These are phyloP conservation scores for Persicaria maculosa DNA, from an alignment of 148 eudicot species.

Conservation along the genomic window DNA sequence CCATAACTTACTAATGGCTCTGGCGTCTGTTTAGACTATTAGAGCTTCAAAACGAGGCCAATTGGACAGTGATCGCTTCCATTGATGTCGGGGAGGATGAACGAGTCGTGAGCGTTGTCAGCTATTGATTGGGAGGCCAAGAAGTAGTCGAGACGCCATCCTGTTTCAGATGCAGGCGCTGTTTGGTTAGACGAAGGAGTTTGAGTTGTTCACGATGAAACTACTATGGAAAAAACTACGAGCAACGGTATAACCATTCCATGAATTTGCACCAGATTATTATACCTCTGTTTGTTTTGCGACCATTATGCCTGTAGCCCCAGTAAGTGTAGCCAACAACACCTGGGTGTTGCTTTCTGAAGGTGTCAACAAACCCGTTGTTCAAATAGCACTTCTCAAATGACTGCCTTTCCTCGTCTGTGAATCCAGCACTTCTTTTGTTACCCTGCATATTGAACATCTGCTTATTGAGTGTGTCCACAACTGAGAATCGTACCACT, in stretches of 20 bases:
- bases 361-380: conserved; percentile 83
- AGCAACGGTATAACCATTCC: background rate
- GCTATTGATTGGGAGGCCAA: conserved; percentile 63
- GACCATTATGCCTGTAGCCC: conserved; percentile 91
- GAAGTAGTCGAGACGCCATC: conserved; percentile 96
- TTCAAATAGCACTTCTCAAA: conserved; percentile 63
- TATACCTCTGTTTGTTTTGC: conserved; percentile 77
- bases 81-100: conserved; percentile 74
- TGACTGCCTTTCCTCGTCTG: conserved; percentile 85
- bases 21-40: background rate
- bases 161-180: conserved; percentile 31
- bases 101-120: conserved; percentile 72
- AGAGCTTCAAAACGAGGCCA: conserved; percentile 69
- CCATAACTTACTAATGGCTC: background rate
- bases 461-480: background rate
- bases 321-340: conserved; percentile 92
- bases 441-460: conserved; percentile 53
- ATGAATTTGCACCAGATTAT: background rate
- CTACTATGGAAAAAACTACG: background rate
- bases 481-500: background rate
- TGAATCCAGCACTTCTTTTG: conserved; percentile 92
- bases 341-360: conserved; percentile 79
- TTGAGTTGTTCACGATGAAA: too few species aligned
- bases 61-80: conserved; percentile 98
- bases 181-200: background rate